Conservation (phyloP, 805 yeast genomes). For the Candida ficus region DNA sequence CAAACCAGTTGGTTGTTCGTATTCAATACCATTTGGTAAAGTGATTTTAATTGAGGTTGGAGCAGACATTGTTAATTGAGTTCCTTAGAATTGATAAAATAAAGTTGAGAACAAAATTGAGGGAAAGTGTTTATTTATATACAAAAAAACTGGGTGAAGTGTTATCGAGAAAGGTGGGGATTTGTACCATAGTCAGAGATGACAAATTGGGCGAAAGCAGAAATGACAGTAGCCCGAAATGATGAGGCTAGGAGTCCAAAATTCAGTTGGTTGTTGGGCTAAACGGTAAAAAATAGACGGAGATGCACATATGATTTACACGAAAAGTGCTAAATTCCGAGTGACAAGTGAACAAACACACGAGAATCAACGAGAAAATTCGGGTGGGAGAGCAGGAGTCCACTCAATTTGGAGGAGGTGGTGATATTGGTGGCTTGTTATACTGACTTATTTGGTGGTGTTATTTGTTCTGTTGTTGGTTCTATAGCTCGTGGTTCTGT, state of each 20-base stretch:
- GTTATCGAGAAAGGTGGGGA: not conserved
- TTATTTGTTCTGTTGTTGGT: too few relatives aligned
- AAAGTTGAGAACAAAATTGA: not conserved
- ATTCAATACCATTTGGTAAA: slow-evolving; percentile 60
- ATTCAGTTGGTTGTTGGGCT: not conserved
- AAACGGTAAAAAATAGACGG: too few relatives aligned
- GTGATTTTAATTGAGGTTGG: slow-evolving; percentile 36
- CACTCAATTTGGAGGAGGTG: too few relatives aligned
- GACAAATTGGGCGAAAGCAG: not conserved
- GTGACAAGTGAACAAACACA: too few relatives aligned
- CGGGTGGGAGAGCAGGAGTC: not conserved
- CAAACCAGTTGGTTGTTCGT: slow-evolving; percentile 81
- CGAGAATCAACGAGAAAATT: too few relatives aligned
- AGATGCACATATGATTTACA: too few relatives aligned
- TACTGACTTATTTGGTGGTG: too few relatives aligned
- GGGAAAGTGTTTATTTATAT: not conserved
- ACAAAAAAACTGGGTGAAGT: not conserved
- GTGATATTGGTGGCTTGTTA: too few relatives aligned
- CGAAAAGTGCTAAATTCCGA: too few relatives aligned
- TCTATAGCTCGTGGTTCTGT: too few relatives aligned
- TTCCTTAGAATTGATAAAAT: not conserved
- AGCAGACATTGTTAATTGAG: slow-evolving; percentile 6
- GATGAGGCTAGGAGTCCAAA: not conserved
- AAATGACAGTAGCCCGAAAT: too few relatives aligned
- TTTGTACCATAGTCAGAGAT: not conserved